Evolutionary conservation across 805 yeast genomes (phyloP).

Genomic region (Ogataea corticis): DNA sequence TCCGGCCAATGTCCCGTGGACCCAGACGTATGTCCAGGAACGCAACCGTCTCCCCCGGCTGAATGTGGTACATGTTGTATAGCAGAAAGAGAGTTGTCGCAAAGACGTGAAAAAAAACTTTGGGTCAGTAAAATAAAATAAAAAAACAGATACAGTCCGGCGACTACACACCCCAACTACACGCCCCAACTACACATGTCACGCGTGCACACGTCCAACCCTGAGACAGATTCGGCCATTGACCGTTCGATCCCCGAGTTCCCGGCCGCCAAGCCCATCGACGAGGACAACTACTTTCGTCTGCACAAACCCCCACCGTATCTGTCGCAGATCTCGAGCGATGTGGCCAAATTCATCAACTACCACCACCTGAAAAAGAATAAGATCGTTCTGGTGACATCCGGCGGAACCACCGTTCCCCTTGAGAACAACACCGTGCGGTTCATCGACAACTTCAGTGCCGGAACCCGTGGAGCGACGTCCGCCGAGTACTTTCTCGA

Average conservation of each 20-base stretch:
- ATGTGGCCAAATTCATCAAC: conserved; percentile 61
- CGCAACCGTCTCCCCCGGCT: conserved; percentile 9
- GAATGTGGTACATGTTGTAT: conserved; percentile 15
- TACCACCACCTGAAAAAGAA: conserved; percentile 46
- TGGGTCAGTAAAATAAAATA: neutral
- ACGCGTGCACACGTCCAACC: conserved; percentile 64
- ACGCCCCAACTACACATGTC: conserved; percentile 15
- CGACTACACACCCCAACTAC: neutral
- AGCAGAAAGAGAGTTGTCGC: neutral
- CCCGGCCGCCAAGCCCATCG: conserved; percentile 71
- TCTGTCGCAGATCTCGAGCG: conserved; percentile 57
- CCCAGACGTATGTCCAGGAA: conserved; percentile 34
- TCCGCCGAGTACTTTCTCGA: conserved; percentile 90
- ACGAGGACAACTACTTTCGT: conserved; percentile 76
- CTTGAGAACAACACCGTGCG: conserved; percentile 95
- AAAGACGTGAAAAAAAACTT: neutral
- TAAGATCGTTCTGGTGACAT: conserved; percentile 79
- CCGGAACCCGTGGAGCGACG: conserved; percentile 97
- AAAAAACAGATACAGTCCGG: neutral
- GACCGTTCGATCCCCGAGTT: conserved; percentile 74
- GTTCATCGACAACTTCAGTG: conserved; percentile 94
- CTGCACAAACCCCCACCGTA: conserved; percentile 74
- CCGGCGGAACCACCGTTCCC: conserved; percentile 98
- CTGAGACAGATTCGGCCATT: conserved; percentile 71
- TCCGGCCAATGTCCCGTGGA: conserved; percentile 39